Evolutionary conservation across 495 filamentous ascomycete genomes (phyloP).

Genomic region (Penicillium riverlandense): DNA sequence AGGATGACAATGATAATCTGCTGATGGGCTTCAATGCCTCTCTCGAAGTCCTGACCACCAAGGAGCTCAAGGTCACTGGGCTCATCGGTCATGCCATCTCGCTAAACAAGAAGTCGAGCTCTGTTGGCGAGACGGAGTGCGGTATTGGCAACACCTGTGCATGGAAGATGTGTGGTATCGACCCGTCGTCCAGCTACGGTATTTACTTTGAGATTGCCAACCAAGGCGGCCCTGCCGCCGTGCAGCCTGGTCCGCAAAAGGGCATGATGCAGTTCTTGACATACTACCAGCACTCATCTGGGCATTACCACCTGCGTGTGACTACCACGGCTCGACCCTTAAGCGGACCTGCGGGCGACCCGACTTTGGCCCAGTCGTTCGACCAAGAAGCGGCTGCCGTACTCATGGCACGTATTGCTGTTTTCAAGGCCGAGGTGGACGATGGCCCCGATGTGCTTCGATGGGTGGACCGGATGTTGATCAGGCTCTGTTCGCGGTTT

Average conservation of each 20-base stretch:
- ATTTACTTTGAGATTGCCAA: slow-evolving; percentile 97
- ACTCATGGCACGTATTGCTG: slow-evolving; percentile 95
- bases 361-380: slow-evolving; percentile 95
- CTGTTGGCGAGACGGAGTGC: slow-evolving; percentile 95
- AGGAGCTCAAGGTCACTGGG: slow-evolving; percentile 97
- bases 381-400: slow-evolving; percentile 98
- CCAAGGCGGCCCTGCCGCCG: slow-evolving; percentile 80
- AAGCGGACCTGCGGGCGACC: slow-evolving; percentile 91
- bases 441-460: slow-evolving; percentile 97
- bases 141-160: slow-evolving; percentile 98
- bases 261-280: slow-evolving; percentile 98
- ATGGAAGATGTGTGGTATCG: slow-evolving; percentile 99
- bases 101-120: slow-evolving; percentile 94
- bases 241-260: slow-evolving; percentile 80
- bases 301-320: slow-evolving; percentile 91
- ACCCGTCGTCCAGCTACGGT: slow-evolving; percentile 87
- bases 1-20: slow-evolving; percentile 88
- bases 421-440: slow-evolving; percentile 98
- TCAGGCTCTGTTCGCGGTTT: slow-evolving; percentile 91
- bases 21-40: slow-evolving; percentile 99
- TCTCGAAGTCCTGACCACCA: slow-evolving; percentile 92
- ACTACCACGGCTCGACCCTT: slow-evolving; percentile 90
- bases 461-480: slow-evolving; percentile 99
- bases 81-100: slow-evolving; percentile 96
- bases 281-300: slow-evolving; percentile 96